Base-by-base conservation (phyloP, 495 filamentous ascomycete species). In the Beverwykella pulmonaria region DNA sequence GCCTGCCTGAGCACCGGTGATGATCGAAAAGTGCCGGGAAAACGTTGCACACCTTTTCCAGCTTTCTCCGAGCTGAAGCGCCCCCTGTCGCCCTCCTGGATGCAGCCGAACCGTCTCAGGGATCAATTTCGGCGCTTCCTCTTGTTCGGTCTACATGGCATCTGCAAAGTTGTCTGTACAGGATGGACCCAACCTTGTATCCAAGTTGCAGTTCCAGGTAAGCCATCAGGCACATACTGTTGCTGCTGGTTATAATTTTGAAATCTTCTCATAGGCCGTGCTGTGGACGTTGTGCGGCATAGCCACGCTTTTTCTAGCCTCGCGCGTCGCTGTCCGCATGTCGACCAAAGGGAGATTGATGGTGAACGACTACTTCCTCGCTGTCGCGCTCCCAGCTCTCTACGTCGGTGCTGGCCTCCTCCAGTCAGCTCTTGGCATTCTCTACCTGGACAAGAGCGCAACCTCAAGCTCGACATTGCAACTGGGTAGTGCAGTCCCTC, bases 291-390 rank as follows among this genome's bases (percentile, higher is more conserved):
- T 59, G 25, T 60, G 46, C 39, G 63, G n/a, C 9, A 44, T 48
- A 8, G 56, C 55, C 7, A 61, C 55, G 17, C 12, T 53, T 22
- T 54, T 61, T 48, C 26, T 67, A 2, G 48, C 41, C 1, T 60
- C 63, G 8, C 44, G 63, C 17, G 27, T 67, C 44, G 29, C 46
- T 20, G 32, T 67, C 4, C 63, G 63, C 30, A 60, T 67, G 29
- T 47, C 47, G 2, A 54, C 55, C 2, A 61, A 61, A 47, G 55
- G 63, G n/a, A 47, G 48, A 25, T 56, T 67, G 5, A 60, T 67
- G 56, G 6, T 67, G n/a, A 67, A 67, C 29, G 63, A 67, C 56
- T 67, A 67, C 48, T 67, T 67, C 26, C 34, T 67, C 12, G 56
- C 61, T 22, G 14, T 34, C n/a, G 49, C 52, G 9, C 15, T 67